Evolutionary conservation across 768 basidiomycete species (phyloP).

Genomic region (Chalciporus pseudorubinellus): DNA sequence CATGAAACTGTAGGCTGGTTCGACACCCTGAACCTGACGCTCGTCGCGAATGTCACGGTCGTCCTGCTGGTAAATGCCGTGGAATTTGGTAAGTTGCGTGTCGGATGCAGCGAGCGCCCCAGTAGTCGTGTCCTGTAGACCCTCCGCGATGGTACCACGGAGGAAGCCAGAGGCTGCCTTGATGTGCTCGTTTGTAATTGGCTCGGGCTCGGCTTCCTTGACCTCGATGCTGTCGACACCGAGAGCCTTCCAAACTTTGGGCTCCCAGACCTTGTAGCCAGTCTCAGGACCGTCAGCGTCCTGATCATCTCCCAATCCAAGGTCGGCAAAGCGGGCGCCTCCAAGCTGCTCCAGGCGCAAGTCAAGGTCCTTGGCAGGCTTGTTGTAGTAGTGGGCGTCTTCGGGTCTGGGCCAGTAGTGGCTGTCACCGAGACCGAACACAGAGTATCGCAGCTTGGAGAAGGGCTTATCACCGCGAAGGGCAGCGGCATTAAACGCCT

Average conservation of each 20-base stretch:
- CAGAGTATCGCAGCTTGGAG: conserved; percentile 67
- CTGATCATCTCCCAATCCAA: conserved; percentile 95
- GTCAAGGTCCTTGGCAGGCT: conserved; percentile 89
- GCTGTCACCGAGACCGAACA: conserved; percentile 96
- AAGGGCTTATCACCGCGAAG: conserved; percentile 52
- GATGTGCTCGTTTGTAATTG: conserved; percentile 99
- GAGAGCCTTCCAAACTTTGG: conserved; percentile 87
- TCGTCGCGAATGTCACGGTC: conserved; percentile 99
- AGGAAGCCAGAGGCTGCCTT: conserved; percentile 94
- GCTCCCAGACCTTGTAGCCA: conserved; percentile 96
- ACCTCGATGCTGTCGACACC: conserved; percentile 90
- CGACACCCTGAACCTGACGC: conserved; percentile 85
- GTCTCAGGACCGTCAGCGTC: conserved; percentile 96
- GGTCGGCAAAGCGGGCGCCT: conserved; percentile 64
- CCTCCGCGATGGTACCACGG: conserved; percentile 93
- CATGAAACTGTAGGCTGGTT: conserved; percentile 98
- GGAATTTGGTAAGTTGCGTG: conserved; percentile 96
- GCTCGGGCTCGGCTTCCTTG: conserved; percentile 89
- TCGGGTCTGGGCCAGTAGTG: conserved; percentile 99
- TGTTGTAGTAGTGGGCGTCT: conserved; percentile 98
- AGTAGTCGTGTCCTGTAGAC: conserved; percentile 79
- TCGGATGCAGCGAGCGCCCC: conserved; percentile 91
- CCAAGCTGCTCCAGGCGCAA: conserved; percentile 75
- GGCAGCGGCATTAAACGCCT: conserved; percentile 68
- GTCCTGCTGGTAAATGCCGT: conserved; percentile 95